A percentile compares a stretch with the other conserved stretches of the same genome.
These are phyloP conservation scores for Glebionis coronaria DNA, from an alignment of 129 eudicot genomes.

Conservation along the genomic window DNA sequence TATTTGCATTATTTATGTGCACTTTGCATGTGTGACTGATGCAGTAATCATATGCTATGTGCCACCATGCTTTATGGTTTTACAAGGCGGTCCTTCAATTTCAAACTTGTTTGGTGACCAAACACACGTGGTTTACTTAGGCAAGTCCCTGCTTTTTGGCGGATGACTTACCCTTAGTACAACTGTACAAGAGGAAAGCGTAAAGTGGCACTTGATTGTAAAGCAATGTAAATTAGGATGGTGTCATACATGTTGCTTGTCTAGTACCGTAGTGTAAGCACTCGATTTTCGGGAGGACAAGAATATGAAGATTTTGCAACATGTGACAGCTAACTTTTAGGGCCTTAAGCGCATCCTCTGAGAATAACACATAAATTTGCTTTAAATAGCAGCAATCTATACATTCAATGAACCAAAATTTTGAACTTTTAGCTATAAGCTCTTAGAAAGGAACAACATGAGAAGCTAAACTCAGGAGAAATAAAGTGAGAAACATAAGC, in stretches of 20 bases:
- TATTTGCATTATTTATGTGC: not conserved
- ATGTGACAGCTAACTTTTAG: conserved; percentile 6
- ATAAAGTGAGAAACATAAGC: conserved; percentile 7
- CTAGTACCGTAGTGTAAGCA: not conserved
- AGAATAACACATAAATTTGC: not conserved
- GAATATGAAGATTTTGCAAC: conserved; percentile 7
- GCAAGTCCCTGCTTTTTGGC: conserved; percentile 1
- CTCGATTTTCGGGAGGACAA: conserved; percentile 1
- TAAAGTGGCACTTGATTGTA: conserved; percentile 10
- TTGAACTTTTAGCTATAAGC: not conserved
- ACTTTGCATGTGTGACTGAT: not conserved
- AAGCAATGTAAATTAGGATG: conserved; percentile 10
- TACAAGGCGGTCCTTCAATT: not conserved
- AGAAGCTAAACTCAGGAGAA: conserved; percentile 23
- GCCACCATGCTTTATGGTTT: conserved; percentile 16
- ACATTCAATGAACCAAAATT: not conserved
- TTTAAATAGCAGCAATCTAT: not conserved
- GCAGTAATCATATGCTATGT: conserved; percentile 2
- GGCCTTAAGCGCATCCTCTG: not conserved
- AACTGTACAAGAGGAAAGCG: not conserved
- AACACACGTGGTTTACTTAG: not conserved
- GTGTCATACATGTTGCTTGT: not conserved
- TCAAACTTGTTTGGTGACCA: conserved; percentile 14
- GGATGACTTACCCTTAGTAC: not conserved
- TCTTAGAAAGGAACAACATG: conserved; percentile 10